Conservation (phyloP, 2,329 filamentous ascomycete genomes). For the Hawksworthiomyces lignivorus region DNA sequence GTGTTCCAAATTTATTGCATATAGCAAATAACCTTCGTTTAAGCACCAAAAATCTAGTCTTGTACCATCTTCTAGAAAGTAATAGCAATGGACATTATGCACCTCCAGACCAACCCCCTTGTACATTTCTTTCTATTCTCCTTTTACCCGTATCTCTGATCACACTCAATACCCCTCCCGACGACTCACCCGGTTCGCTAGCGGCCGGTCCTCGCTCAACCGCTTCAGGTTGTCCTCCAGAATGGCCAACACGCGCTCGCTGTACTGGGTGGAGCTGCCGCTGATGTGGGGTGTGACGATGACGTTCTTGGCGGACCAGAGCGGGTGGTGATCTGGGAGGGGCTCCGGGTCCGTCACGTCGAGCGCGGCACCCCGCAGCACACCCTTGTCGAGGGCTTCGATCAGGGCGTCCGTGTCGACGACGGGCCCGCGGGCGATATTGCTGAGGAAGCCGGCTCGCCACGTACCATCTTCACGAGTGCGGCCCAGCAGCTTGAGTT, state of each 20-base stretch:
- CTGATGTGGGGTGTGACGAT: conserved; percentile 52
- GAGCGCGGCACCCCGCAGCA: conserved; percentile 57
- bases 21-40: too few species aligned
- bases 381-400: conserved; percentile 42
- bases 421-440: conserved; percentile 58
- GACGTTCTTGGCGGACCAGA: conserved; percentile 64
- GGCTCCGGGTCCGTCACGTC: conserved; percentile 79
- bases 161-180: conserved; percentile 17
- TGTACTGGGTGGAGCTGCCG: conserved; percentile 32
- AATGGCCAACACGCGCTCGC: conserved; percentile 33
- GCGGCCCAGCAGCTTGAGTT: conserved; percentile 37
- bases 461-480: conserved; percentile 15
- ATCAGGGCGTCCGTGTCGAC: conserved; percentile 50
- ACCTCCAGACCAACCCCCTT: too few species aligned
- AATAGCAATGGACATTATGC: too few species aligned
- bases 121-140: too few species aligned
- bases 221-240: conserved; percentile 31
- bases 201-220: conserved; percentile 11
- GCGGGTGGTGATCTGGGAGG: conserved; percentile 55
- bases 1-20: too few species aligned
- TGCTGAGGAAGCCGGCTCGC: conserved; percentile 55
- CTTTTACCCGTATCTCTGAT: too few species aligned
- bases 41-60: too few species aligned
- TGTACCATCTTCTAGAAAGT: too few species aligned
- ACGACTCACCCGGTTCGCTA: conserved; percentile 16